A percentile compares a stretch with the other conserved stretches of the same genome.
phyloP scores from a whole-genome alignment of 2,329 filamentous ascomycete species.

The Trematosphaeria pertusa region DNA sequence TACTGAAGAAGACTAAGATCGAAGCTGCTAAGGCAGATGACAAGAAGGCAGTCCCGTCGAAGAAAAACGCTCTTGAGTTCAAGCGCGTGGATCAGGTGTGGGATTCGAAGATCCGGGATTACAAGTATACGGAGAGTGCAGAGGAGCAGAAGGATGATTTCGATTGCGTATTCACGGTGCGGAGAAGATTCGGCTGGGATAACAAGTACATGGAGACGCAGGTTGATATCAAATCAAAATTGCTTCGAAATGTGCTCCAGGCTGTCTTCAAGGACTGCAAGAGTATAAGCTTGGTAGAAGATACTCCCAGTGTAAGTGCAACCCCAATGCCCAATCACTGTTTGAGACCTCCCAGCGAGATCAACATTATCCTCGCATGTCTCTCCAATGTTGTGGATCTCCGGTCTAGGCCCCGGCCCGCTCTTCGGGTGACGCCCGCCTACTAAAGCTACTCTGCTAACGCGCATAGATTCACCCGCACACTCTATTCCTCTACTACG shows the following conservation, averaged over 20 bases:
- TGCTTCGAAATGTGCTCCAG: slow-evolving; percentile 72
- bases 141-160: slow-evolving; percentile 72
- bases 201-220: slow-evolving; percentile 77
- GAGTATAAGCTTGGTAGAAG: slow-evolving; percentile 79
- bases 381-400: no score
- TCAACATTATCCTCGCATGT: no score
- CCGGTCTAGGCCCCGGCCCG: no score
- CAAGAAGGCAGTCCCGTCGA: slow-evolving; percentile 26
- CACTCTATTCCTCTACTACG: slow-evolving; percentile 68
- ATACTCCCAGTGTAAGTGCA: slow-evolving; percentile 70
- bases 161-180: slow-evolving; percentile 79
- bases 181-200: slow-evolving; percentile 82
- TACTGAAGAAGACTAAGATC: background rate
- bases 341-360: no score
- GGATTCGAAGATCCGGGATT: slow-evolving; percentile 58
- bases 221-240: slow-evolving; percentile 86
- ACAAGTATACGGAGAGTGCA: slow-evolving; percentile 71
- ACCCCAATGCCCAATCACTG: background rate
- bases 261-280: slow-evolving; percentile 79
- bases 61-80: slow-evolving; percentile 62
- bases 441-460: background rate
- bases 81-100: slow-evolving; percentile 72
- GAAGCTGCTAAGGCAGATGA: slow-evolving; percentile 7
- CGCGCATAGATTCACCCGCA: slow-evolving; percentile 52
- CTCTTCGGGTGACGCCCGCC: no score